Percentiles rank a stretch among this genome's conserved stretches.
Evolutionary conservation across 1,284 basidiomycete genomes (phyloP).

Genomic region (Tylopilus sp.): DNA sequence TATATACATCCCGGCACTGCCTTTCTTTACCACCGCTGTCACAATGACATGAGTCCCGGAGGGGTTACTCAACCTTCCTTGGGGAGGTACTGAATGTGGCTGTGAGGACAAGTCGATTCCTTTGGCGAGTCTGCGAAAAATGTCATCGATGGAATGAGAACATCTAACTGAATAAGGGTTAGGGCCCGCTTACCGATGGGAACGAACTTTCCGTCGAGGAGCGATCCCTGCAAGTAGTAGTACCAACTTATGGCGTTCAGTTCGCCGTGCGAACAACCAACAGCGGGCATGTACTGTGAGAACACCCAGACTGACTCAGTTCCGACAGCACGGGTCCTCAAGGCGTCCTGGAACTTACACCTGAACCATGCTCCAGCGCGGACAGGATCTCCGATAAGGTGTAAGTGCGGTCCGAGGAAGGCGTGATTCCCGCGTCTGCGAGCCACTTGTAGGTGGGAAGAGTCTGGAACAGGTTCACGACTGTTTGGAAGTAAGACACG

Average conservation of each 20-base stretch:
- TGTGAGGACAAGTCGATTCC: conserved; percentile 14
- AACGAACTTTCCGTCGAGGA: conserved; percentile 62
- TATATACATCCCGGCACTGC: not conserved
- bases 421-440: conserved; percentile 65
- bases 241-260: conserved; percentile 63
- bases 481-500: conserved; percentile 68
- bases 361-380: conserved; percentile 55
- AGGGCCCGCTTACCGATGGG: conserved; percentile 55
- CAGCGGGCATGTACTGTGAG: conserved; percentile 52
- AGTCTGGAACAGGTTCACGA: conserved; percentile 61
- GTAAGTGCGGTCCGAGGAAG: conserved; percentile 54
- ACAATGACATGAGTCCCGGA: not conserved
- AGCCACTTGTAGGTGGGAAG: conserved; percentile 71
- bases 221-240: conserved; percentile 62
- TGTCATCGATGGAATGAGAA: conserved; percentile 1
- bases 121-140: conserved; percentile 48
- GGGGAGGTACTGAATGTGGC: conserved; percentile 13
- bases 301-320: too few species aligned
- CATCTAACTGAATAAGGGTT: not conserved
- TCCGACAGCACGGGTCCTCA: too few species aligned
- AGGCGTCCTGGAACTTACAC: too few species aligned
- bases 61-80: conserved; percentile 13
- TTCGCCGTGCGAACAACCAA: conserved; percentile 49
- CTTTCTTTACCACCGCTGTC: not conserved
- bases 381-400: conserved; percentile 53